Conservation (phyloP, 2,329 filamentous ascomycete species). For the Sarocladiaceae sp. region DNA sequence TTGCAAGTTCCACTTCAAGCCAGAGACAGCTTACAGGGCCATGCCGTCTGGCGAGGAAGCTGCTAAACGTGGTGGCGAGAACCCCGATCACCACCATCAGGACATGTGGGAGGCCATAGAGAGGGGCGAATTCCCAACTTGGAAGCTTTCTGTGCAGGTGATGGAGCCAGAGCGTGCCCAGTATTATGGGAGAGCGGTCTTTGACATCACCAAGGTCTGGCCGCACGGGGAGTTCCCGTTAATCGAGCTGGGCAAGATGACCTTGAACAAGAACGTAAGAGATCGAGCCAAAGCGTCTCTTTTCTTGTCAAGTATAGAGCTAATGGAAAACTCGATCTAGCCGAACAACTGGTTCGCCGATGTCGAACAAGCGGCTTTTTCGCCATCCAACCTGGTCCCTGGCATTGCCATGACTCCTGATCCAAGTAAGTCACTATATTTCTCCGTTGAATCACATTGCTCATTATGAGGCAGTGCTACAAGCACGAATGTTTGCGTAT, state of each 20-base stretch:
- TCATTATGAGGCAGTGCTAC: slow-evolving; percentile 25
- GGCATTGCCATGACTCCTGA: slow-evolving; percentile 43
- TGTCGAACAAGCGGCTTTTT: slow-evolving; percentile 45
- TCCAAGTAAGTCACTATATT: slow-evolving; percentile 21
- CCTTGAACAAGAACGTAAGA: slow-evolving; percentile 60
- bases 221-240: slow-evolving; percentile 63
- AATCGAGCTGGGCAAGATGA: slow-evolving; percentile 58
- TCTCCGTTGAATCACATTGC: neutral
- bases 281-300: slow-evolving; percentile 37
- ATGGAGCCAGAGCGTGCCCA: slow-evolving; percentile 57
- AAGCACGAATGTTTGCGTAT: slow-evolving; percentile 43
- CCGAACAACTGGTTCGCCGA: slow-evolving; percentile 45
- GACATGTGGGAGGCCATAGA: slow-evolving; percentile 60
- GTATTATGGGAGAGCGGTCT: slow-evolving; percentile 57
- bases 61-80: slow-evolving; percentile 42
- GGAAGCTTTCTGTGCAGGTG: slow-evolving; percentile 59
- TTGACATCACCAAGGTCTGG: slow-evolving; percentile 67
- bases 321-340: slow-evolving; percentile 17
- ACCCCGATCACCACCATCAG: slow-evolving; percentile 57
- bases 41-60: slow-evolving; percentile 51
- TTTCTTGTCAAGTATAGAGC: neutral
- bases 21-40: slow-evolving; percentile 55
- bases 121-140: slow-evolving; percentile 53
- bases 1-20: slow-evolving; percentile 58
- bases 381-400: slow-evolving; percentile 41